phyloP scores from a whole-genome alignment of 1,284 basidiomycete species.

The Laetiporus sulphureus region DNA sequence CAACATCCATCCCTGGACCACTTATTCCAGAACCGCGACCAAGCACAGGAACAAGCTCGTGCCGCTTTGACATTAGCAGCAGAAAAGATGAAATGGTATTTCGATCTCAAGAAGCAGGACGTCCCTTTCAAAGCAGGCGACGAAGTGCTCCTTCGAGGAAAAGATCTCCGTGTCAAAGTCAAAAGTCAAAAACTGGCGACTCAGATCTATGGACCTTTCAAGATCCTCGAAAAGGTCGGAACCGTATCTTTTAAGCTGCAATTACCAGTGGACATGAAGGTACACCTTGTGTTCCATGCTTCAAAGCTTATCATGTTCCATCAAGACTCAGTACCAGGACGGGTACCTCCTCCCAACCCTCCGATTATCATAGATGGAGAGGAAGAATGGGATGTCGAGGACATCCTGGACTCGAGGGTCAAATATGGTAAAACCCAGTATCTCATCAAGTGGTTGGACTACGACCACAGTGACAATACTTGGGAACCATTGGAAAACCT shows the following conservation, averaged over 20 bases:
- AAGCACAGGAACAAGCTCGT: background rate
- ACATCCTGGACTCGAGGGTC: background rate
- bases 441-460: no score
- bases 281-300: background rate
- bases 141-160: background rate
- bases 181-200: background rate
- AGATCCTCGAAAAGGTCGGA: background rate
- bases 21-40: background rate
- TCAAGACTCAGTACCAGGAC: background rate
- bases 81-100: background rate
- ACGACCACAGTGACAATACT: background rate
- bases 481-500: background rate
- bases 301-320: background rate
- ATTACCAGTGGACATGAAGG: no score
- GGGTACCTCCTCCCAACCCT: background rate
- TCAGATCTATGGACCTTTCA: background rate
- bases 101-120: background rate
- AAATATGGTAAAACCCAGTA: no score
- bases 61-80: background rate
- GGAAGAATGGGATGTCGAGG: background rate
- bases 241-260: background rate
- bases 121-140: background rate
- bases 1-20: background rate
- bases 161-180: no score
- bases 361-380: no score